Conservation (phyloP, 176 grass and related monocot genomes). For the Puya raimondii region DNA sequence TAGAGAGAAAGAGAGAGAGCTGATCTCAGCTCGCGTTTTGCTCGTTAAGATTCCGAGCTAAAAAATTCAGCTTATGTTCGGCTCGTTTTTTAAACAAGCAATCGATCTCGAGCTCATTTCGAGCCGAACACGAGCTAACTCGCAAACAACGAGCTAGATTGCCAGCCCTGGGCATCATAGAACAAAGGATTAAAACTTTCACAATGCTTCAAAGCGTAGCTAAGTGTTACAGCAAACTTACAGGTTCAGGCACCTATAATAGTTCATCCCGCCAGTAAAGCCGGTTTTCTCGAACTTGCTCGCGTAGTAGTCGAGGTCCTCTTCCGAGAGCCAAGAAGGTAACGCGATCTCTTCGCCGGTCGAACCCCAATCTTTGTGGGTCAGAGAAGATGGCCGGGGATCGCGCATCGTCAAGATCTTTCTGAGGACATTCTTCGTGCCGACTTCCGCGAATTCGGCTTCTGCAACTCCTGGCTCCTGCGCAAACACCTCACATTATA, state of each 20-base stretch:
- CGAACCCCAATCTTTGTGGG: slow-evolving; percentile 21
- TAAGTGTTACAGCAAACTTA: slow-evolving; percentile 3
- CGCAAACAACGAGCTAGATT: no score
- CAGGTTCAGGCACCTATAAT: slow-evolving; percentile 36
- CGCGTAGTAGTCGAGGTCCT: slow-evolving; percentile 51
- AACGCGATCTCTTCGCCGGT: slow-evolving; percentile 21
- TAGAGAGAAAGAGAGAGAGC: no score
- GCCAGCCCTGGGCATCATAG: no score
- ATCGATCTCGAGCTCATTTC: no score
- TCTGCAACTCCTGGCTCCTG: slow-evolving; percentile 53
- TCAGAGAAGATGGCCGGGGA: slow-evolving; percentile 29
- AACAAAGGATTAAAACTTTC: no score
- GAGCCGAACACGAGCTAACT: no score
- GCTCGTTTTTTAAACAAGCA: no score
- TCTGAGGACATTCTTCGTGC: slow-evolving; percentile 42
- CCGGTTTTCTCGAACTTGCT: slow-evolving; percentile 47
- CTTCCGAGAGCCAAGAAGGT: slow-evolving; percentile 59
- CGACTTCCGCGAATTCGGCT: slow-evolving; percentile 36
- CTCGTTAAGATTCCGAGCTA: no score
- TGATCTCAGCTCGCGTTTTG: no score
- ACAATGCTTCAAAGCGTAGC: no score
- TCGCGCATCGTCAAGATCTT: slow-evolving; percentile 17
- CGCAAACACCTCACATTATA: background rate
- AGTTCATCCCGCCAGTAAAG: slow-evolving; percentile 16
- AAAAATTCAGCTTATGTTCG: no score